phyloP scores from a whole-genome alignment of 371 early-diverging fungal genomes.

The Rhizomucor pusillus region DNA sequence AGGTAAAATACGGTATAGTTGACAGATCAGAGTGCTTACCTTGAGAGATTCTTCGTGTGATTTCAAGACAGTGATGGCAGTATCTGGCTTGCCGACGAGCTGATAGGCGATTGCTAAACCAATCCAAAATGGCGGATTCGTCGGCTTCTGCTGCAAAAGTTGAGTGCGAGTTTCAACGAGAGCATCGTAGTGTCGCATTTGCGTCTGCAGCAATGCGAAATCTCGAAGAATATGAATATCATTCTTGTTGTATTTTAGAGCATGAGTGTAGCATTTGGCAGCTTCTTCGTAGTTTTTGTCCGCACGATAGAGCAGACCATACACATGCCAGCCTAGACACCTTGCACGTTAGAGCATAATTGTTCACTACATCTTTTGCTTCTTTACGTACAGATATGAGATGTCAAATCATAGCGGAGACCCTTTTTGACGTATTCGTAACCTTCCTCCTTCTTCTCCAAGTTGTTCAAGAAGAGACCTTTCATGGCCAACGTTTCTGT shows the following conservation, averaged over 20 bases:
- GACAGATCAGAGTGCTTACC: slow-evolving; percentile 27
- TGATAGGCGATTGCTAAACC: slow-evolving; percentile 87
- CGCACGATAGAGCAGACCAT: slow-evolving; percentile 85
- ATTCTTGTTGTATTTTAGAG: slow-evolving; percentile 88
- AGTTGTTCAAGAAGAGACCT: slow-evolving; percentile 84
- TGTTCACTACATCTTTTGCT: neutral
- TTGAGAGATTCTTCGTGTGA: slow-evolving; percentile 71
- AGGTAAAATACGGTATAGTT: neutral
- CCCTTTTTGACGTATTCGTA: slow-evolving; percentile 88
- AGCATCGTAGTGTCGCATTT: slow-evolving; percentile 85
- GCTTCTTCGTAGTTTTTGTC: slow-evolving; percentile 96
- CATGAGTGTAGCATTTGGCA: slow-evolving; percentile 86
- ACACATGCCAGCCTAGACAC: slow-evolving; percentile 91
- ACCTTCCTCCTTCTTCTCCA: slow-evolving; percentile 91
- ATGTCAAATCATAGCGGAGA: slow-evolving; percentile 72
- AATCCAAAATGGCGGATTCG: slow-evolving; percentile 78
- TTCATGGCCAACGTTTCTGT: slow-evolving; percentile 94
- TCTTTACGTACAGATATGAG: slow-evolving; percentile 76
- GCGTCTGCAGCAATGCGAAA: slow-evolving; percentile 83
- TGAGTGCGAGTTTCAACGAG: slow-evolving; percentile 71
- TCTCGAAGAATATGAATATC: slow-evolving; percentile 92
- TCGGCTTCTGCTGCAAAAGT: slow-evolving; percentile 69
- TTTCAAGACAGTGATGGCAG: slow-evolving; percentile 68
- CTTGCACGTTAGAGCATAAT: neutral
- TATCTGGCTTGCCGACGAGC: slow-evolving; percentile 71